Evolutionary conservation across 495 filamentous ascomycete genomes (phyloP).

Genomic region (Stereocaulon alpinum): DNA sequence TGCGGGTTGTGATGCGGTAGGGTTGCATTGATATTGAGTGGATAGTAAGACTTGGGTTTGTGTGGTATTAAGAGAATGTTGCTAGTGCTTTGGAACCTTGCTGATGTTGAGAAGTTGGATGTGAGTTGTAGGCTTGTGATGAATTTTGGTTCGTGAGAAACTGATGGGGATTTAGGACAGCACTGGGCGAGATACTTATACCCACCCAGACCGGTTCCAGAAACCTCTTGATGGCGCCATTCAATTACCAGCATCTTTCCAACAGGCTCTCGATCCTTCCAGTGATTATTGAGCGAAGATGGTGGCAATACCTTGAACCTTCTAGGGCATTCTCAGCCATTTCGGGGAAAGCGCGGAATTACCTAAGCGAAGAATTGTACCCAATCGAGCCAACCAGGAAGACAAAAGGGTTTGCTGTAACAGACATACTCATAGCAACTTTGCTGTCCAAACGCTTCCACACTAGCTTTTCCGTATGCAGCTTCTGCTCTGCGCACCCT

Average conservation of each 20-base stretch:
- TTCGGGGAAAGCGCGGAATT: neutral
- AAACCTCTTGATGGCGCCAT: conserved; percentile 9
- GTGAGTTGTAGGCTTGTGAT: neutral
- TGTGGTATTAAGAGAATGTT: neutral
- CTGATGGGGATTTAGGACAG: neutral
- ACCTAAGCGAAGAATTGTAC: neutral
- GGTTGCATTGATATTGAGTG: conserved; percentile 12
- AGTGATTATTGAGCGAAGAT: neutral
- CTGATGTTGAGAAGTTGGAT: neutral
- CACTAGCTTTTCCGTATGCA: neutral
- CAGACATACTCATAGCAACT: too few species aligned
- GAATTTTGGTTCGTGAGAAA: conserved; percentile 1
- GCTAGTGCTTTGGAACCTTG: neutral
- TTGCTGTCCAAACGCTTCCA: neutral
- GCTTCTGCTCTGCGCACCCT: neutral
- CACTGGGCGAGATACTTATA: conserved; percentile 13
- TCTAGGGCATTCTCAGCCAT: conserved; percentile 9
- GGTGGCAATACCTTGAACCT: conserved; percentile 15
- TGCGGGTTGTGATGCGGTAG: conserved; percentile 10
- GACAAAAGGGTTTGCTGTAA: too few species aligned
- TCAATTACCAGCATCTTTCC: conserved; percentile 10
- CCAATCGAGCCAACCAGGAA: neutral
- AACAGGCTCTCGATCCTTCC: neutral
- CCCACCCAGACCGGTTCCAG: conserved; percentile 7
- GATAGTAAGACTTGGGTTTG: neutral